Base-by-base conservation (phyloP, 345 rosid species). In the Reutealis trisperma region DNA sequence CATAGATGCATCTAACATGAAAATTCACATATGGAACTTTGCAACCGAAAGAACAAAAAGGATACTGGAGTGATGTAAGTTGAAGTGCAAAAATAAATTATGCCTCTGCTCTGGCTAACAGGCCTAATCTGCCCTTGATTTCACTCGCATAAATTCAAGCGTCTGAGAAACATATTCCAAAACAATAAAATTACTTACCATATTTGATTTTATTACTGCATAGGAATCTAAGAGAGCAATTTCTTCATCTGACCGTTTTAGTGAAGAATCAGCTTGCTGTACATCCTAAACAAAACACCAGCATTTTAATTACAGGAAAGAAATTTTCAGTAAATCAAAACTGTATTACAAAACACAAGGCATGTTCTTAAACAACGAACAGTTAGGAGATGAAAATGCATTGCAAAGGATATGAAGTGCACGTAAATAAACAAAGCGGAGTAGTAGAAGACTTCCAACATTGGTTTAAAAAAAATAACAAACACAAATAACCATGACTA, bases 241-340 rank as follows among this genome's bases (percentile, higher is more conserved):
- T 81, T 95, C 98, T 77, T 95, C 96, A 81, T 80, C 84, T 68
- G 94, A 82, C 61, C 96, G 91, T 79, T 82, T 85, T 49, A 95
- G 77, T 68, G 93, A 78, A 60, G 88, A 77, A 88, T 95, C 91
- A 57, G 83, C 93, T 76, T 78, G 86, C 10, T 93, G 77, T 78
- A 95, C 84, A 80, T 86, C 93, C 99, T 95, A 78, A 34, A 82
- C 61, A 77, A 76, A 72, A 60, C 77, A 49, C 57, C 63, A 82
- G 77, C 34, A 57, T 24, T 74, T 25, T 57, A 34, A 67, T 67
- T 34, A n/a, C 47, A 62, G 66, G 30, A 71, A 24, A 68, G 25
- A 72, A 45, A 47, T 67, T 64, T 63, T 1, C 41, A 63, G 6
- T 22, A 52, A 72, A 42, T n/a, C 55, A 14, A 47, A 51, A 61